Percentiles rank a stretch among this genome's conserved stretches.
Conservation (phyloP, 1,284 basidiomycete genomes). For the Sanghuangporus sanghuang region DNA sequence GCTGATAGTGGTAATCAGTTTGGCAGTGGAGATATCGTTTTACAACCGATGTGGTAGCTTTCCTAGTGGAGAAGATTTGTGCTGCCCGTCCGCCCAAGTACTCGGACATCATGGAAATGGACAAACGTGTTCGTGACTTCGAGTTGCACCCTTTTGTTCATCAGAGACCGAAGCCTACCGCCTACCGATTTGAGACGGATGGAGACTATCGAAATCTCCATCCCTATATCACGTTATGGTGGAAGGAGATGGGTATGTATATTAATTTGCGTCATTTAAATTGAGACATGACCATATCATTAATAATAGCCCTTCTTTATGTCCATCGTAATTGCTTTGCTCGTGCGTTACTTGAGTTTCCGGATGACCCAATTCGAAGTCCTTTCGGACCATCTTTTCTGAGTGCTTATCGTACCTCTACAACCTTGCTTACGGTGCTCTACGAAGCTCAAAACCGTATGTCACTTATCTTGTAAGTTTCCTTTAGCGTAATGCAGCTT, state of each 20-base stretch:
- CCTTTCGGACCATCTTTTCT: slow-evolving; percentile 14
- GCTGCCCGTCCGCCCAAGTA: slow-evolving; percentile 17
- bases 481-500: not conserved
- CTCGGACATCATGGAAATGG: slow-evolving; percentile 19
- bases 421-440: not conserved
- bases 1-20: not conserved
- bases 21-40: slow-evolving; percentile 17
- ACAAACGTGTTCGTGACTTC: slow-evolving; percentile 17
- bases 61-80: slow-evolving; percentile 17
- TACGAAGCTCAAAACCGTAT: not conserved
- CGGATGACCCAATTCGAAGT: slow-evolving; percentile 10
- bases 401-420: slow-evolving; percentile 2
- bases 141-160: slow-evolving; percentile 3
- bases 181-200: not conserved
- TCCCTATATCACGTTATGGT: not conserved
- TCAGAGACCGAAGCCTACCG: not conserved
- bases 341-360: slow-evolving; percentile 19
- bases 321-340: slow-evolving; percentile 21
- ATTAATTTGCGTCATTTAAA: not conserved
- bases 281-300: not conserved
- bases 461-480: not conserved
- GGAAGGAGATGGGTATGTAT: not conserved
- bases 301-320: slow-evolving; percentile 16
- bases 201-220: not conserved
- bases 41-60: slow-evolving; percentile 11